Base-by-base conservation (phyloP, 179 eudicot species). In the Gypsophila paniculata region DNA sequence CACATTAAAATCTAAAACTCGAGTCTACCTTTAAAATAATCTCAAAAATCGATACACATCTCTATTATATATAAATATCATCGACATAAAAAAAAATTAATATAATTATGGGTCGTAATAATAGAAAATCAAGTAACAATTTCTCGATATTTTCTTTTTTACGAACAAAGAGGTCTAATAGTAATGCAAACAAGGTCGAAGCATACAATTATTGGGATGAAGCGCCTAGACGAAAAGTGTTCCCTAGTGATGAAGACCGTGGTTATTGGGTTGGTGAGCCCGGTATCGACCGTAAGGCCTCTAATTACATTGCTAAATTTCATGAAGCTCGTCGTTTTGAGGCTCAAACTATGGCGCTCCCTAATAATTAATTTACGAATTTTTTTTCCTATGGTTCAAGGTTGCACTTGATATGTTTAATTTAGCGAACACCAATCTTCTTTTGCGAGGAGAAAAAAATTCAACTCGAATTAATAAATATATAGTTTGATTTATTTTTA, bases 231-330 rank as follows among this genome's bases (percentile, higher is more conserved):
- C 11, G 72, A 51, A 78, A 63, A 58, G 85, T 74, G 66, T 81
- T 46, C 59, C 77, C 79, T 17, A 84, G 87, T 19, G 85, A 84
- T 54, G 81, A 76, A 51, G 87, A 84, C 25, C 69, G 81, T 74
- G 81, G 85, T 19, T 61, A 62, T 22, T 78, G 82, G 77, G 81
- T 84, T 19, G 87, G 75, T 25, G 81, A 84, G 8, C 87, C 83
- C 15, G 79, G 85, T 19, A 79, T 84, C 21, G 85, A 84, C 36
- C 14, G 69, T 5, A 79, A 66, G 67, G 87, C 85, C 6, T 62
- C 77, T 0, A 69, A 42, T 9, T 81, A 75, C 71, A 81, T 81
- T 53, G 75, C 79, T 52, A 81, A 60, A 26, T 78, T 81, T 26
- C 84, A 81, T 32, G 79, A 68, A 18, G 72, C 78, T 53, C 76